phyloP scores from a whole-genome alignment of 2,329 filamentous ascomycete genomes.

The Xylaria hypoxylon region DNA sequence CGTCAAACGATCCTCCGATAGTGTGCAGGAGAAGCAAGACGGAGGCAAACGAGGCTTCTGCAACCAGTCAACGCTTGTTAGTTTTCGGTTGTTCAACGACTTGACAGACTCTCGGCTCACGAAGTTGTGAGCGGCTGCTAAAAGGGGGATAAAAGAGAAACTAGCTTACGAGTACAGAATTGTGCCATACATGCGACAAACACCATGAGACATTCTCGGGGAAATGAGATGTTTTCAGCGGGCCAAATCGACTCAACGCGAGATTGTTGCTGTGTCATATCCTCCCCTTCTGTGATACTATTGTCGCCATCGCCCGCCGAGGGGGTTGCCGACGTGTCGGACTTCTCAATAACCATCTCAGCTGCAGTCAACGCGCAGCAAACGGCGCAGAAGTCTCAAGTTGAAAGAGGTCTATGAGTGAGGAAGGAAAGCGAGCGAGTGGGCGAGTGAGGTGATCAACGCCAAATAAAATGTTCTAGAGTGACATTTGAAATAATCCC shows the following conservation, averaged over 20 bases:
- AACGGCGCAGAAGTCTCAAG: neutral
- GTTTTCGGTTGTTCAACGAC: neutral
- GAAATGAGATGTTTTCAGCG: slow-evolving; percentile 35
- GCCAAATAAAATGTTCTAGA: slow-evolving; percentile 12
- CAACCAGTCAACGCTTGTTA: slow-evolving; percentile 3
- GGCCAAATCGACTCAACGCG: slow-evolving; percentile 39
- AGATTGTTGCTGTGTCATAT: slow-evolving; percentile 34
- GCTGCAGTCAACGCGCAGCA: neutral
- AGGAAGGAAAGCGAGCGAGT: neutral
- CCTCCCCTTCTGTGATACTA: slow-evolving; percentile 31
- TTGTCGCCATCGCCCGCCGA: slow-evolving; percentile 3
- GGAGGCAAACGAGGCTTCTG: slow-evolving; percentile 38
- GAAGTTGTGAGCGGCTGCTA: neutral
- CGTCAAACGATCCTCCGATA: slow-evolving; percentile 57
- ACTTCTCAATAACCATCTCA: slow-evolving; percentile 15
- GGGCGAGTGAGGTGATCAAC: slow-evolving; percentile 1
- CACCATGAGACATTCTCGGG: slow-evolving; percentile 35
- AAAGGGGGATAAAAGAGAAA: neutral
- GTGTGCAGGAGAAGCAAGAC: slow-evolving; percentile 50
- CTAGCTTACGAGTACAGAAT: slow-evolving; percentile 40
- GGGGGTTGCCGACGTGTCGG: slow-evolving; percentile 17
- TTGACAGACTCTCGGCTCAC: neutral
- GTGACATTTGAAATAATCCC: slow-evolving; percentile 32
- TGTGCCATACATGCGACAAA: slow-evolving; percentile 42
- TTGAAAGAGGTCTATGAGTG: neutral